Base-by-base conservation (phyloP, 495 filamentous ascomycete genomes). In the Annulohypoxylon moriforme region DNA sequence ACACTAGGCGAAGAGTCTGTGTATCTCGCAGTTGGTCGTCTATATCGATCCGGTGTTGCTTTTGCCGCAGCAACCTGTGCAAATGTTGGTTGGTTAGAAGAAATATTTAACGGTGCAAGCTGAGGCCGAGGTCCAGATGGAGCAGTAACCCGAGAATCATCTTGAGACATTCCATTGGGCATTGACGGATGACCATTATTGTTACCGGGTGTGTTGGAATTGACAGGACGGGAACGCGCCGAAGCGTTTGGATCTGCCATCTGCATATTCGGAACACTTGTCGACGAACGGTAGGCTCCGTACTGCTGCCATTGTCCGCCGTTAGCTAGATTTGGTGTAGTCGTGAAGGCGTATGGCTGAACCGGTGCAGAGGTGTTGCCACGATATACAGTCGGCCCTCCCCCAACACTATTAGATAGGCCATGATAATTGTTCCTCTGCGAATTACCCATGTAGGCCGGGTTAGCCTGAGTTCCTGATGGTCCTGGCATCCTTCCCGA, bases 311-410 rank as follows among this genome's bases (percentile, higher is more conserved):
- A 90, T 80, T 89, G 81, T 76, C 76, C 78, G 18, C 82, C 78
- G 67, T 84, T 87, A 40, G 84, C 86, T 68, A 92, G 81, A 71
- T 86, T 88, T 22, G 94, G 92, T 59, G 93, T 92, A 75, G 85
- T 87, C 33, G 89, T 92, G 80, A 96, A 97, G 33, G 93, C 91
- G 82, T 98, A 97, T 10, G 93, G 92, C 73, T 94, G 91, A 50
- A 92, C 86, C 27, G 91, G 89, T 58, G 89, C 88, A 64, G 87
- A 81, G 49, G 89, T 85, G 75, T 90, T 86, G 70, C 88, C 87
- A 80, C 93, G 88, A 83, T 96, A 97, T 67, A 78, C 86, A 64
- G 85, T 82, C 58, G 87, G 83, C 57, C 80, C 75, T 31, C 71
- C 84, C 76, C 82, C 82, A 33, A 80, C 82, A 42, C 83, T 80